Evolutionary conservation across 2,329 filamentous ascomycete species (phyloP), one percentile per base, ranked within the genome.

Genomic region (Trichophyton benhamiae): DNA sequence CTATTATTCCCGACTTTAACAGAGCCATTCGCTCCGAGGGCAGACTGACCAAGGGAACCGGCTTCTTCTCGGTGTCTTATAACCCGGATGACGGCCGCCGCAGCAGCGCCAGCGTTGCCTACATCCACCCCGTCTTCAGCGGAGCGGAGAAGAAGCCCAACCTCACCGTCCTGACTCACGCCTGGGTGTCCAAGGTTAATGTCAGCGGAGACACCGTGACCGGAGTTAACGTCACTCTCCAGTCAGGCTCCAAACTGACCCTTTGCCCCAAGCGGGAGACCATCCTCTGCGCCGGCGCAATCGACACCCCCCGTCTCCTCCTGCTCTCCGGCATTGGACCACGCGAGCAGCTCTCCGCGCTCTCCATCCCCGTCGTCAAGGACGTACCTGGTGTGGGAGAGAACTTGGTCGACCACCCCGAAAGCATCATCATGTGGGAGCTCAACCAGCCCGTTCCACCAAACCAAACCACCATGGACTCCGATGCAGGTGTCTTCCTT

Each of bases 41-140:
- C 61, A 80, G 85, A 52, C 77, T 95, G 66, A 85, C 84, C 66
- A 80, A 87, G 68, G 87, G 87, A 57, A 88, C 94, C 30, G 91
- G 91, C 61, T 96, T 95, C 81, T 92, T 95, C 80, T 91, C 87
- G 66, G 85, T 95, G 67, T 86, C 88, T 42, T 95, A 95, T 78
- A 95, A 95, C 77, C 91, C 91, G 2, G 90, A 95, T 69, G 86
- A 90, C 69, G 89, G 90, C 70, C 83, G 84, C 68, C 85, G 91
- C 65, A 92, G 87, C 77, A 91, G 87, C 71, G 90, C 91, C 63
- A 91, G 87, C 62, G 90, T 95, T 22, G 91, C 91, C 17, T 96
- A 96, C 77, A 91, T 96, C 70, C 91, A 96, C 76, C 91, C 91
- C 41, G 91, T 95, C 69, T 82, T 95, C 59, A 84, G 87, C 46